Evolutionary conservation across 306 rosid species (phyloP), one percentile per base, ranked within the genome.

Genomic region (Trifolium subterraneum): DNA sequence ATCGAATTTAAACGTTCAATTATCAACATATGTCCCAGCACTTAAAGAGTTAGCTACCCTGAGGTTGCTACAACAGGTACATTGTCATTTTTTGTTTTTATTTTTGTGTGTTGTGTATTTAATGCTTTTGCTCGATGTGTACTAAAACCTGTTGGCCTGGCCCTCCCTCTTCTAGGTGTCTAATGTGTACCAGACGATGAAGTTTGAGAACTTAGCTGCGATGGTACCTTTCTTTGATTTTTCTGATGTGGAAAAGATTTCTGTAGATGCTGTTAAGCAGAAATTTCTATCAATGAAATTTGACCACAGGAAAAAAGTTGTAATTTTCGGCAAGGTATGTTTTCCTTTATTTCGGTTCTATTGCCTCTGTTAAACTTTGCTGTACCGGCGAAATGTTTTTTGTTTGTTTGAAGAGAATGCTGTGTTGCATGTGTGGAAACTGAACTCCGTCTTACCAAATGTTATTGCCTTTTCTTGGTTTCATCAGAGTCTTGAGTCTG

Each of bases 51-150:
- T 95, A 68, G 93, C 96, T 20, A 86, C 98, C 56, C 68, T 95
- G 90, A 95, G 99, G 87, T 81, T 92, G 87, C 95, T 95, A 64
- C 98, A 92, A 77, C 99, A 95, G 96, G 99, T 95, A 64, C 20
- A 12, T 20, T 69, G 27, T 63, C 44, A 67, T 8, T 48, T 50
- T 76, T 11, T 45, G 16, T 39, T 54, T n/a, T 29, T 64, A 64
- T 44, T 11, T 27, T 45, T 62, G 42, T 33, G 7, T 72, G n/a
- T 52, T 18, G n/a, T 7, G 22, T 29, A 29, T 45, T 64, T 39
- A 31, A 18, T 33, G 3, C 59, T 27, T 52, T 2, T 67, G 33
- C 6, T 29, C 4, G 6, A 39, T 76, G 18, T 42, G 22, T 64
- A 11, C 36, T 62, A 14, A 60, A 63, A 58, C 7, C 33, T 42